Conservation (phyloP, 2,329 filamentous ascomycete genomes). For the Trichoderma endophyticum region DNA sequence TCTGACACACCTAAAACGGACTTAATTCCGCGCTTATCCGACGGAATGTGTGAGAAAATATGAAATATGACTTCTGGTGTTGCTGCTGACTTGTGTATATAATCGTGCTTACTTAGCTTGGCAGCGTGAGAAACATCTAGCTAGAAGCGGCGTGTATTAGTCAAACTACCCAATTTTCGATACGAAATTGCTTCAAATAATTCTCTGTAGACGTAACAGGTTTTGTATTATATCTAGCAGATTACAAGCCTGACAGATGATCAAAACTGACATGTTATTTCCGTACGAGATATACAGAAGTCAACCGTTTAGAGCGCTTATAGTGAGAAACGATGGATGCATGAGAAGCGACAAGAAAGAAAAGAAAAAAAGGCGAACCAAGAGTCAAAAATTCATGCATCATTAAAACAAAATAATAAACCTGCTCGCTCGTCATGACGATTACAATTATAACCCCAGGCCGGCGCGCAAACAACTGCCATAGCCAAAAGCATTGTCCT, state of each 20-base stretch:
- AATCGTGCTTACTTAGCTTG: background rate
- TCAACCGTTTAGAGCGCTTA: background rate
- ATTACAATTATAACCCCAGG: slow-evolving; percentile 18
- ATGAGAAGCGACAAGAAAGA: background rate
- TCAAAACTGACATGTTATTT: background rate
- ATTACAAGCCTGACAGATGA: background rate
- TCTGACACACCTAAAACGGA: background rate
- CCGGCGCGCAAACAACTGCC: slow-evolving; percentile 13
- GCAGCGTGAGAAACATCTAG: background rate
- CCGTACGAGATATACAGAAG: background rate
- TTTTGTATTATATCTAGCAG: background rate
- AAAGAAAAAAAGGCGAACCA: background rate
- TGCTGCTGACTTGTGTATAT: background rate
- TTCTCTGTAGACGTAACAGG: background rate
- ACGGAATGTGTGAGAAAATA: background rate
- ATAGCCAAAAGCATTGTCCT: slow-evolving; percentile 18
- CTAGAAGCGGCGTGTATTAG: background rate
- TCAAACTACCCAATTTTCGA: background rate
- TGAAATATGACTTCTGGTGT: background rate
- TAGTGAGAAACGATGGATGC: background rate
- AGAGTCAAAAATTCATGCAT: background rate
- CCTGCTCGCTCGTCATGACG: slow-evolving; percentile 11
- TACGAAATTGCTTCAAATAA: background rate
- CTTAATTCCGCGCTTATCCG: background rate
- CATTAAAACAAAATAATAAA: slow-evolving; percentile 4